A percentile compares a stretch with the other conserved stretches of the same genome.
These are phyloP conservation scores for Russula compacta DNA, from an alignment of 768 basidiomycete species.

Conservation along the genomic window DNA sequence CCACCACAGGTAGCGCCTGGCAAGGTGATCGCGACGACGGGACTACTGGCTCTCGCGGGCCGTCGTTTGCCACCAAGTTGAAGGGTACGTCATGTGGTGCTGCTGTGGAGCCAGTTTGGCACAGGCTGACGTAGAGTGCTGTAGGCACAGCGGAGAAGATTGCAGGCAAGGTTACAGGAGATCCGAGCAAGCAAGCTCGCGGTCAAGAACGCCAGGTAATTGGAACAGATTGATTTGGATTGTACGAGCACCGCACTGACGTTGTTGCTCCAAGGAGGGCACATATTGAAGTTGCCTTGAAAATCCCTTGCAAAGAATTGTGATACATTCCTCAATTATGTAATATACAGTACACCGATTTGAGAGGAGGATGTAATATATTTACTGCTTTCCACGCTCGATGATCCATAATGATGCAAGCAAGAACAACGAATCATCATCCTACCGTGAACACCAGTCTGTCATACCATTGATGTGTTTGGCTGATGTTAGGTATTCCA, in stretches of 20 bases:
- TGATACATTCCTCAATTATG: not conserved
- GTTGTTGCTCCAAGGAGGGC: conserved; percentile 6
- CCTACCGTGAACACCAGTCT: not conserved
- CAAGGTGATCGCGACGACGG: not conserved
- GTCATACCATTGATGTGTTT: not conserved
- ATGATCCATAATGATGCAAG: too few species aligned
- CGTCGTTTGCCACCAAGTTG: conserved; percentile 3
- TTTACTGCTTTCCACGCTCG: too few species aligned
- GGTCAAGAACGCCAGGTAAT: conserved; percentile 17
- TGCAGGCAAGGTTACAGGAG: conserved; percentile 10
- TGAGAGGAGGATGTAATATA: too few species aligned
- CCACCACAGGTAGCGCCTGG: not conserved
- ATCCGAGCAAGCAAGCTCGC: conserved; percentile 5
- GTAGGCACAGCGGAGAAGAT: conserved; percentile 17
- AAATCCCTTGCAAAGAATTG: not conserved
- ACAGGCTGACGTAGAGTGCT: not conserved
- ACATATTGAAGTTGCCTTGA: not conserved
- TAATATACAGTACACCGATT: not conserved
- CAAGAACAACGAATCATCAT: not conserved
- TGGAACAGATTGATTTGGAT: not conserved
- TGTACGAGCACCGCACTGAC: not conserved
- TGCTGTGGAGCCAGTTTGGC: not conserved
- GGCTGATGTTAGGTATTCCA: not conserved
- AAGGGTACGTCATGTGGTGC: conserved; percentile 8
- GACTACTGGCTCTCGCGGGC: not conserved